phyloP scores from a whole-genome alignment of 2,329 filamentous ascomycete genomes.

The Dothiorella sarmentorum region DNA sequence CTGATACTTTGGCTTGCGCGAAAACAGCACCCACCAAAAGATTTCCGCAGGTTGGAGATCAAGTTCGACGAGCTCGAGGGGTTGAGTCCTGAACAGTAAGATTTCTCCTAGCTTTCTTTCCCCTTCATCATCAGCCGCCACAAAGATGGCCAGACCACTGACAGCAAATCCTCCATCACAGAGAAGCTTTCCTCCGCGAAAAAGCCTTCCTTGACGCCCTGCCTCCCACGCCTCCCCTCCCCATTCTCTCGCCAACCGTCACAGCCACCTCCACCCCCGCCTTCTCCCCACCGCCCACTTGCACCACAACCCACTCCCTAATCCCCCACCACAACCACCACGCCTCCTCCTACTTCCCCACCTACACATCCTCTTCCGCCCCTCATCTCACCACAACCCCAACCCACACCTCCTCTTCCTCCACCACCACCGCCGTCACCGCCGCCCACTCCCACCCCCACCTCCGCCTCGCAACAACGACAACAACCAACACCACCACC shows the following conservation, averaged over 20 bases:
- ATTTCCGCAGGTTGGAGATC: slow-evolving; percentile 27
- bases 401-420: background rate
- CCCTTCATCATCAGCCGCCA: background rate
- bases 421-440: background rate
- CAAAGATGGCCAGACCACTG: background rate
- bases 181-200: slow-evolving; percentile 29
- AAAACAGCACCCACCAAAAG: slow-evolving; percentile 9
- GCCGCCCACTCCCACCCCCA: background rate
- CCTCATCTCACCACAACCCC: slow-evolving; percentile 15
- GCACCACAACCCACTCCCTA: slow-evolving; percentile 22
- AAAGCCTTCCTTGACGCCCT: slow-evolving; percentile 31
- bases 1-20: background rate
- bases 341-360: slow-evolving; percentile 17
- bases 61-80: slow-evolving; percentile 25
- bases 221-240: slow-evolving; percentile 24
- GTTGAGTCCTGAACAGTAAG: slow-evolving; percentile 31
- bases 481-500: background rate
- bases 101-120: background rate
- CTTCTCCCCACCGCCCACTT: background rate
- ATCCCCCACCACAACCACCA: slow-evolving; percentile 8
- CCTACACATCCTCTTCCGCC: slow-evolving; percentile 18
- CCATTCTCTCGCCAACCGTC: slow-evolving; percentile 19
- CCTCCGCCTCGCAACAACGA: background rate
- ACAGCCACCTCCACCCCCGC: background rate
- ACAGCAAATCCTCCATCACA: slow-evolving; percentile 5